phyloP scores from a whole-genome alignment of 2,329 filamentous ascomycete genomes.

The Stylonectria norvegica region DNA sequence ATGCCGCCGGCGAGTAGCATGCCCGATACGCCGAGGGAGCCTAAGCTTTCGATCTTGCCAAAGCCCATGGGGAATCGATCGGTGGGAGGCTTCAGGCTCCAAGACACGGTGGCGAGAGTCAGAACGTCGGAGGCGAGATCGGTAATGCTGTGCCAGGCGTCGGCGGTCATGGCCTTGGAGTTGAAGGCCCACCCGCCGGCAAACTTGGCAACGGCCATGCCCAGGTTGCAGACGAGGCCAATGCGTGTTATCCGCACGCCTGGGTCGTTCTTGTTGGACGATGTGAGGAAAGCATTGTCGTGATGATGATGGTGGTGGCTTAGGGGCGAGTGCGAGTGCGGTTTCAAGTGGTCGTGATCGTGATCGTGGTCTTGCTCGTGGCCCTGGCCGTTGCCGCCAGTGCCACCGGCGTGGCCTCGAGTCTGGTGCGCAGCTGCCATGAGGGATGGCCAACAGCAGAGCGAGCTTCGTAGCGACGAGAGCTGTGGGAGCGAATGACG shows the following conservation, averaged over 20 bases:
- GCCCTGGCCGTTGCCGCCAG: conserved; percentile 11
- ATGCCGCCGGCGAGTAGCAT: conserved; percentile 85
- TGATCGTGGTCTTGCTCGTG: conserved; percentile 21
- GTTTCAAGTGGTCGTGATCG: conserved; percentile 33
- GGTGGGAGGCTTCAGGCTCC: conserved; percentile 82
- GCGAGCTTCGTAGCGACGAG: conserved; percentile 18
- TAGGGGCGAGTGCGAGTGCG: neutral
- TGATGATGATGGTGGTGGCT: conserved; percentile 84
- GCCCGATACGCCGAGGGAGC: conserved; percentile 87
- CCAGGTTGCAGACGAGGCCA: conserved; percentile 73
- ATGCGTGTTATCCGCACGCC: conserved; percentile 61
- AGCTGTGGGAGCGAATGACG: conserved; percentile 23
- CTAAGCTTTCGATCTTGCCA: conserved; percentile 96
- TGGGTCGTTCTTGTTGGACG: conserved; percentile 71
- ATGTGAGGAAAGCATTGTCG: conserved; percentile 92
- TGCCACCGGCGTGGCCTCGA: conserved; percentile 29
- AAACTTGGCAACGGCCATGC: conserved; percentile 92
- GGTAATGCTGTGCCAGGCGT: conserved; percentile 92
- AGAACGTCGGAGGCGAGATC: conserved; percentile 94
- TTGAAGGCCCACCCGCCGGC: conserved; percentile 91
- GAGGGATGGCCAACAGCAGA: conserved; percentile 18
- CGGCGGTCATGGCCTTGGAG: conserved; percentile 87
- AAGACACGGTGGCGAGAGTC: conserved; percentile 90
- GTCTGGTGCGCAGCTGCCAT: conserved; percentile 32
- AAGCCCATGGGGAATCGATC: conserved; percentile 85